Conservation (phyloP, 2,329 filamentous ascomycete genomes). For the Claviceps sp. region DNA sequence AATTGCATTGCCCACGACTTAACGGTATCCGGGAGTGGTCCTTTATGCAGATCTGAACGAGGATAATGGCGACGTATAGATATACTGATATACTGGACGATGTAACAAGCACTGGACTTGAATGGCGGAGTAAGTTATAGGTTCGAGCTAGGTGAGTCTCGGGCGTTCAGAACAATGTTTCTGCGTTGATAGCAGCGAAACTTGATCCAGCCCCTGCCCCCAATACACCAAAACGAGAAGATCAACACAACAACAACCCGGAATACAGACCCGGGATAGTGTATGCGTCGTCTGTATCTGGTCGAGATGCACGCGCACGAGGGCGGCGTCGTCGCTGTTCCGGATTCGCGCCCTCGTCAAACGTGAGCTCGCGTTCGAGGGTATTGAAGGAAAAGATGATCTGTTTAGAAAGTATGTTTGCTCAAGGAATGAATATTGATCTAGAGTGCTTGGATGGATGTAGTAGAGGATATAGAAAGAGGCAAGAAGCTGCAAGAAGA, state of each 20-base stretch:
- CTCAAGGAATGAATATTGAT: not conserved
- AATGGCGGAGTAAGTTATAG: not conserved
- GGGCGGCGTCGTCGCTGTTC: not conserved
- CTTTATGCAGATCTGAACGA: not conserved
- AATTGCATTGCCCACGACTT: not conserved
- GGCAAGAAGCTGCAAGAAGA: not conserved
- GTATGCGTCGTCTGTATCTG: not conserved
- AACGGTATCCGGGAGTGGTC: not conserved
- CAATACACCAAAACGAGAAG: not conserved
- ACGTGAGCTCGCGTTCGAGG: not conserved
- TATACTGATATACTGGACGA: not conserved
- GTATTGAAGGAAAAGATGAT: not conserved
- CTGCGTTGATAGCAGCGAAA: not conserved
- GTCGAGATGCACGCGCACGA: not conserved
- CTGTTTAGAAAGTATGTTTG: not conserved
- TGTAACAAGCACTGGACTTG: not conserved
- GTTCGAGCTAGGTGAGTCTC: not conserved
- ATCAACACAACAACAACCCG: not conserved
- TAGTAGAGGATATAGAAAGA: not conserved
- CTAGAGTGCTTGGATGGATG: not conserved
- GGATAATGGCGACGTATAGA: not conserved
- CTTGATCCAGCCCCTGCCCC: conserved; percentile 1
- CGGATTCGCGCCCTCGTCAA: not conserved
- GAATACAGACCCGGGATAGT: not conserved
- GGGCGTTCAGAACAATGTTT: not conserved